Evolutionary conservation across 257 asterid species (phyloP), one percentile per base, ranked within the genome.

Genomic region (Phtheirospermum japonicum): DNA sequence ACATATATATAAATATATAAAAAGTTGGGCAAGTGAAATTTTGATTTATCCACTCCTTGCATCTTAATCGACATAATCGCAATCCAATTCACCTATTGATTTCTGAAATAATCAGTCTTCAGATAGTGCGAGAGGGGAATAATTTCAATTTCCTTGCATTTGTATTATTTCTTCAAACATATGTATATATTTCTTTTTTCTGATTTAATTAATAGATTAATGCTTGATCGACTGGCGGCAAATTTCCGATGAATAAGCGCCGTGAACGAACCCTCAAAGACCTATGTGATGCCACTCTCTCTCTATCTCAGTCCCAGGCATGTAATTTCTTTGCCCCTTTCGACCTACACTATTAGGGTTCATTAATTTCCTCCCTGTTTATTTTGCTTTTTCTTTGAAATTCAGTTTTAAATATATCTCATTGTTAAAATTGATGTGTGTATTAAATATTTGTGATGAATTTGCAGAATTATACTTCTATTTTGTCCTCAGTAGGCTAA

Each of bases 221-320:
- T 84, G 86, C 59, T 76, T 77, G 80, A 74, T 84, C 81, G 70
- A 32, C 64, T 69, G 61, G 77, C 55, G 67, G 71, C 33, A 46
- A 71, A 65, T 64, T 57, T 82, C 75, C 71, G 80, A 83, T 88
- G 90, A 71, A 65, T 59, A 79, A 69, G 62, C 80, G 76, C 71
- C 73, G 73, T 69, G 81, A 71, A 66, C 78, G 83, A 67, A 79
- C 78, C 66, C 77, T 85, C 60, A 71, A 39, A 65, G 83, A 78
- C 68, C 76, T 85, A 0, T 77, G 77, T 71, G 84, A 81, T 75
- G 85, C 73, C 69, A 80, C 92, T 52, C 69, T 63, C 46, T 64
- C 82, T 67, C 75, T 77, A 59, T 73, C 76, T 31, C 67, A 74
- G 53, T 77, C 86, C 53, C 77, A 85, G 90, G 93, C 79, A 71